phyloP scores from a whole-genome alignment of 164 flowering plant species.

The Aristolochia contorta region DNA sequence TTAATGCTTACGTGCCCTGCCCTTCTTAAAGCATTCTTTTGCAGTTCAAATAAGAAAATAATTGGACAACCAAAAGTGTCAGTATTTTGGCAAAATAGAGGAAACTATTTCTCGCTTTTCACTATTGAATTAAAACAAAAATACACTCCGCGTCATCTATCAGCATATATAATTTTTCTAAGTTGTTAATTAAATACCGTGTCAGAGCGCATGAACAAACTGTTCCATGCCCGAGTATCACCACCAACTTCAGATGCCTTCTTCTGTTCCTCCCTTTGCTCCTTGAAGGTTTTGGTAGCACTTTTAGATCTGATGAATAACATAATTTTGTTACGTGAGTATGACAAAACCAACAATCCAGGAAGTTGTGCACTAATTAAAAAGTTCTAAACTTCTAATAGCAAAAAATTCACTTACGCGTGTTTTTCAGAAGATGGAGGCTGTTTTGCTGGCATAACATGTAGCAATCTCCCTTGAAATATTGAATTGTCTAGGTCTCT shows the following conservation, averaged over 20 bases:
- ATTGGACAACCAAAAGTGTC: no score
- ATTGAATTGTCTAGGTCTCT: slow-evolving; percentile 68
- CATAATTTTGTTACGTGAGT: not conserved
- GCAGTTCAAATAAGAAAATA: no score
- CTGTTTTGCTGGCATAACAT: slow-evolving; percentile 68
- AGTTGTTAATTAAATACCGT: slow-evolving; percentile 35
- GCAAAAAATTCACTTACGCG: slow-evolving; percentile 33
- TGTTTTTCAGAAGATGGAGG: slow-evolving; percentile 32
- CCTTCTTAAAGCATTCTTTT: no score
- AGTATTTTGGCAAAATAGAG: no score
- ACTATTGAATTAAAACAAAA: no score
- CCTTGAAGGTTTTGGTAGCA: slow-evolving; percentile 56
- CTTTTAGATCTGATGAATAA: slow-evolving; percentile 22
- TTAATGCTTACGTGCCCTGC: no score
- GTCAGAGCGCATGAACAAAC: slow-evolving; percentile 80
- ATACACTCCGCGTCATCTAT: no score
- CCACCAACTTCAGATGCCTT: slow-evolving; percentile 91
- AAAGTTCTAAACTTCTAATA: no score
- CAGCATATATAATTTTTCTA: no score
- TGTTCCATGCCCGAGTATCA: slow-evolving; percentile 83
- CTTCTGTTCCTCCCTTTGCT: slow-evolving; percentile 54
- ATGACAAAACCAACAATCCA: not conserved
- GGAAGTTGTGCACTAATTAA: not conserved
- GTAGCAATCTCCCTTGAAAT: slow-evolving; percentile 92
- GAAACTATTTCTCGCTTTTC: no score